These are phyloP conservation scores for Phytophthora cryptogea DNA, from an alignment of 352 stramenopile species.

Conservation along the genomic window DNA sequence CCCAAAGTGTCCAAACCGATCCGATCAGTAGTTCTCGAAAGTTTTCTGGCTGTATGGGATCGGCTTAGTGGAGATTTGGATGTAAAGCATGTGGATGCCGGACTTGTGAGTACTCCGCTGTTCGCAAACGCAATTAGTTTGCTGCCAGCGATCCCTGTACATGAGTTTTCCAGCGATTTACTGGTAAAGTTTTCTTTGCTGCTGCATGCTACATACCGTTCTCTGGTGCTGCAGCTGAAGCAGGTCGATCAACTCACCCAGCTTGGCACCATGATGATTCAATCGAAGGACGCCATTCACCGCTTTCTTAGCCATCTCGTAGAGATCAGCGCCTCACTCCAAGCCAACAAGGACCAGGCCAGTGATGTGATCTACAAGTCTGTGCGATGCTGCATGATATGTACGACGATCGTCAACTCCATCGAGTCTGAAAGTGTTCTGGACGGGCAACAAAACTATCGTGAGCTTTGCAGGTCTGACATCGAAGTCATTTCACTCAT, in stretches of 20 bases:
- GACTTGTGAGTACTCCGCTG: slow-evolving; percentile 23
- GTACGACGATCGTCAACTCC: slow-evolving; percentile 57
- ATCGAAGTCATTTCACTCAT: slow-evolving; percentile 47
- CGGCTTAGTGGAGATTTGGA: slow-evolving; percentile 33
- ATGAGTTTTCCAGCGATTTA: slow-evolving; percentile 19
- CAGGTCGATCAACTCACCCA: slow-evolving; percentile 6
- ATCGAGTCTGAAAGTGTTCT: slow-evolving; percentile 17
- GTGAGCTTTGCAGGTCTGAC: slow-evolving; percentile 49
- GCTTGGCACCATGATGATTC: slow-evolving; percentile 17
- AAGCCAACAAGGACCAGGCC: slow-evolving; percentile 17
- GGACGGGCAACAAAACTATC: slow-evolving; percentile 39
- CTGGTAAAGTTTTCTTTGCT: slow-evolving; percentile 23
- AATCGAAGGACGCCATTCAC: slow-evolving; percentile 32
- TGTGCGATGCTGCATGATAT: slow-evolving; percentile 69
- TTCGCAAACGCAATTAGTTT: slow-evolving; percentile 29
- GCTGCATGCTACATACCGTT: slow-evolving; percentile 34
- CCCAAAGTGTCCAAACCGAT: slow-evolving; percentile 3
- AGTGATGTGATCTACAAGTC: slow-evolving; percentile 57
- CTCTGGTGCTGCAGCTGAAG: slow-evolving; percentile 31
- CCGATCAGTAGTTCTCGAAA: slow-evolving; percentile 22
- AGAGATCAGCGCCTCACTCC: slow-evolving; percentile 7
- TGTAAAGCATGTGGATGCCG: slow-evolving; percentile 21
- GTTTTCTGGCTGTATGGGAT: slow-evolving; percentile 34
- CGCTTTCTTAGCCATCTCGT: slow-evolving; percentile 30
- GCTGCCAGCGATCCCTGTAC: slow-evolving; percentile 23